A percentile compares a stretch with the other conserved stretches of the same genome.
phyloP scores from a whole-genome alignment of 352 stramenopile genomes.

The Blastocystis sp. region DNA sequence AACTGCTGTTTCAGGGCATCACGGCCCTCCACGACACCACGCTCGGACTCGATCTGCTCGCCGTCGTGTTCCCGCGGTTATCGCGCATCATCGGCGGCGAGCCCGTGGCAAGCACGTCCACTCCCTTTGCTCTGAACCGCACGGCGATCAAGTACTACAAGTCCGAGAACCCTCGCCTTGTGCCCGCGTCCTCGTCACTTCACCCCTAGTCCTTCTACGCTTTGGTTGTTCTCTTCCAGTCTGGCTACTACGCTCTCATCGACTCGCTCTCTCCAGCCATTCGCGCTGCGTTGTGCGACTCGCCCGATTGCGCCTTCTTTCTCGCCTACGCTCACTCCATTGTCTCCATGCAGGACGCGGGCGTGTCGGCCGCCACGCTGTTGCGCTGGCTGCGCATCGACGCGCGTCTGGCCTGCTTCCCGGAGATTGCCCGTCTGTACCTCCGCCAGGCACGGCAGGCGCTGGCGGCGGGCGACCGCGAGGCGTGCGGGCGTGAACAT shows the following conservation, averaged over 20 bases:
- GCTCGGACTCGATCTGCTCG: slow-evolving; percentile 13
- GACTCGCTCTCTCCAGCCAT: background rate
- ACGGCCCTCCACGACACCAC: slow-evolving; percentile 26
- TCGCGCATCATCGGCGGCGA: background rate
- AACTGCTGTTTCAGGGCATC: slow-evolving; percentile 7
- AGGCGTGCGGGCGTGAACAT: background rate
- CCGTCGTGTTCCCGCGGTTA: slow-evolving; percentile 39
- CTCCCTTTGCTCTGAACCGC: slow-evolving; percentile 26
- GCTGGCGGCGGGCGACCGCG: background rate
- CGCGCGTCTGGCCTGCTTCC: background rate
- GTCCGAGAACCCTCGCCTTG: background rate
- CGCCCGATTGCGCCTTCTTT: background rate
- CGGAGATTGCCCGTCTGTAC: background rate
- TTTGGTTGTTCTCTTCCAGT: background rate
- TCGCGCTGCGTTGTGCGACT: background rate
- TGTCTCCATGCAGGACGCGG: background rate
- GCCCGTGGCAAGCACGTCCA: background rate
- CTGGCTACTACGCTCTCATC: background rate
- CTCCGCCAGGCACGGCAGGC: background rate
- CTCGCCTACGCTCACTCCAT: background rate
- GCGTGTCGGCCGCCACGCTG: background rate
- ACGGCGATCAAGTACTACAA: slow-evolving; percentile 61
- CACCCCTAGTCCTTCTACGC: background rate
- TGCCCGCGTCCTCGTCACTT: background rate
- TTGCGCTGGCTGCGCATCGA: background rate